phyloP scores from a whole-genome alignment of 257 asterid genomes.

The Solanum dulcamara region DNA sequence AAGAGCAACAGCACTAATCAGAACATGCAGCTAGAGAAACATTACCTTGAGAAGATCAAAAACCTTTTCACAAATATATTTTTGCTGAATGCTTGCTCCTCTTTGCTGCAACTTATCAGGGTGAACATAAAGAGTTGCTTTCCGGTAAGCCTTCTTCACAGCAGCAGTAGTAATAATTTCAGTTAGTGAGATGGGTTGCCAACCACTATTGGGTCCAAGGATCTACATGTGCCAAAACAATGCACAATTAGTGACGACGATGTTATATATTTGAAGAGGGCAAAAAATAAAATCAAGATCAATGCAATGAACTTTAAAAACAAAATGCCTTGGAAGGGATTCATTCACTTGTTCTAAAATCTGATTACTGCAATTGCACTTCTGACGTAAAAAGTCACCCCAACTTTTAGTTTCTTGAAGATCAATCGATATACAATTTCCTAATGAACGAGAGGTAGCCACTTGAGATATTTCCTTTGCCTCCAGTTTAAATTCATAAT shows the following conservation, averaged over 20 bases:
- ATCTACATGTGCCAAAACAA: constrained; percentile 35
- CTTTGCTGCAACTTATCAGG: constrained; percentile 98
- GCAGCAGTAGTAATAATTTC: constrained; percentile 75
- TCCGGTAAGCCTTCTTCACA: constrained; percentile 85
- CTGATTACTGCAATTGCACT: not conserved
- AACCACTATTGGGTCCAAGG: constrained; percentile 78
- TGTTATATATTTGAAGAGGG: not conserved
- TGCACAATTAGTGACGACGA: not conserved
- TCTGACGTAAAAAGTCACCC: not conserved
- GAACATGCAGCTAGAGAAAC: not conserved
- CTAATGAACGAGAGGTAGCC: not conserved
- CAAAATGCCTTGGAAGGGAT: not conserved
- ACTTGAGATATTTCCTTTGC: not conserved
- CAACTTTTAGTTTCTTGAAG: not conserved
- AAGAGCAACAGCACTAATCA: not conserved
- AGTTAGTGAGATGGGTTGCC: constrained; percentile 81
- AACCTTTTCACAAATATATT: constrained; percentile 87
- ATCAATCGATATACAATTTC: not conserved
- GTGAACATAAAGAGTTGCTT: constrained; percentile 90
- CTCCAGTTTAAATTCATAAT: not conserved
- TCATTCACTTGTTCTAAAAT: not conserved
- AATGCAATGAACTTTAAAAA: not conserved
- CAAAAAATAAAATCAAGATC: not conserved
- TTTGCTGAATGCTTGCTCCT: constrained; percentile 87
- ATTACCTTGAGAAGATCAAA: constrained; percentile 93